phyloP scores from a whole-genome alignment of 805 yeast species.

The Wickerhamomyces hampshirensis region DNA sequence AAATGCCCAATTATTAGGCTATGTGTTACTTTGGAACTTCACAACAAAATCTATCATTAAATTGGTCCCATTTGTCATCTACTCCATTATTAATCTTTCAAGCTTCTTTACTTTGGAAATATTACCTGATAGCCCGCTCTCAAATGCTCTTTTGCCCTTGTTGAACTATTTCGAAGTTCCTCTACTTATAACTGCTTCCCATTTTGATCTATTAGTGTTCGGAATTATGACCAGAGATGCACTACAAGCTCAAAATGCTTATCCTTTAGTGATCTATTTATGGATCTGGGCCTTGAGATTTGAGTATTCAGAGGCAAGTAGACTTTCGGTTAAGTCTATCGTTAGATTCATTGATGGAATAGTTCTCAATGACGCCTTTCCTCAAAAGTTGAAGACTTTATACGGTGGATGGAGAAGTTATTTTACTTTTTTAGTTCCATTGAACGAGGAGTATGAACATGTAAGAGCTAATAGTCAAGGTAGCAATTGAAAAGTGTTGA shows the following conservation, averaged over 20 bases:
- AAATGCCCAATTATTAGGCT: constrained; percentile 34
- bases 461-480: neutral
- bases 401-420: neutral
- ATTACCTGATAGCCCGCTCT: constrained; percentile 28
- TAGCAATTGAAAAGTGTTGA: neutral
- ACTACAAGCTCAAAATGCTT: constrained; percentile 19
- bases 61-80: constrained; percentile 36
- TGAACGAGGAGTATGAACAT: neutral
- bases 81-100: constrained; percentile 35
- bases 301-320: constrained; percentile 29
- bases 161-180: constrained; percentile 35
- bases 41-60: constrained; percentile 31
- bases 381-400: neutral
- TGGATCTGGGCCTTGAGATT: constrained; percentile 35
- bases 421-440: neutral
- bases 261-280: constrained; percentile 30
- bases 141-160: constrained; percentile 32
- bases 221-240: constrained; percentile 27
- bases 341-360: constrained; percentile 9
- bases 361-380: neutral
- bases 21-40: constrained; percentile 33
- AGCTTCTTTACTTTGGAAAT: constrained; percentile 30
- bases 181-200: constrained; percentile 32
- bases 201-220: constrained; percentile 33
- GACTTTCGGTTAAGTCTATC: constrained; percentile 17